These are phyloP conservation scores for Ogataea kodamae DNA, from an alignment of 805 yeast genomes.

Conservation along the genomic window DNA sequence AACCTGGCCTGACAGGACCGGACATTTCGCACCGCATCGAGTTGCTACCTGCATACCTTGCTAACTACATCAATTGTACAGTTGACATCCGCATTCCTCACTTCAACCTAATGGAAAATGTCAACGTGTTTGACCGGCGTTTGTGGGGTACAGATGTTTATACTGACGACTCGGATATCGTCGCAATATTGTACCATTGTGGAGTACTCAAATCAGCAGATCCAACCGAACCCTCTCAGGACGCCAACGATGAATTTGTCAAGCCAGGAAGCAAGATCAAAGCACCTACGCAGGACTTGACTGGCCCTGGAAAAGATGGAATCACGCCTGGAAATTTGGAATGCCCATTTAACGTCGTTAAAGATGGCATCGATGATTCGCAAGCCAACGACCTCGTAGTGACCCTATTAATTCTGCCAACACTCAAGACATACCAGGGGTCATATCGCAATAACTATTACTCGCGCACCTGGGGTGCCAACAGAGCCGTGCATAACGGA, in stretches of 20 bases:
- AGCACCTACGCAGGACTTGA: constrained; percentile 3
- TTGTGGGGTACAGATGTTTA: constrained; percentile 93
- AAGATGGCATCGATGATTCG: constrained; percentile 26
- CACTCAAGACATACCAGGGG: constrained; percentile 62
- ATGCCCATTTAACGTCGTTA: constrained; percentile 33
- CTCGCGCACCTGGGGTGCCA: constrained; percentile 65
- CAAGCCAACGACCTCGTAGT: constrained; percentile 51
- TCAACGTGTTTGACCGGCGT: constrained; percentile 45
- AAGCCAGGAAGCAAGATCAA: constrained; percentile 2
- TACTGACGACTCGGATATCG: constrained; percentile 88
- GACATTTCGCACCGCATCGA: constrained; percentile 31
- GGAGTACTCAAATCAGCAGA: constrained; percentile 52
- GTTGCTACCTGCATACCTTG: constrained; percentile 29
- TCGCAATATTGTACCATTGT: constrained; percentile 69
- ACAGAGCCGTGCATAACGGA: constrained; percentile 64
- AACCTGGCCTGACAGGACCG: constrained; percentile 16
- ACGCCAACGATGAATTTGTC: constrained; percentile 1
- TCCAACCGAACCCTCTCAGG: constrained; percentile 20
- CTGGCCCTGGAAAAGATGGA: constrained; percentile 17
- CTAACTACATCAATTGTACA: constrained; percentile 42
- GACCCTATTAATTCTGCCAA: constrained; percentile 63
- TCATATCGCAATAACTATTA: constrained; percentile 63
- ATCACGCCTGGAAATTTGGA: constrained; percentile 41
- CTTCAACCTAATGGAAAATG: constrained; percentile 37
- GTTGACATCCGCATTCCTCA: constrained; percentile 57